Base-by-base conservation (phyloP, 139 green algal species). In the Pleodorina starrii region DNA sequence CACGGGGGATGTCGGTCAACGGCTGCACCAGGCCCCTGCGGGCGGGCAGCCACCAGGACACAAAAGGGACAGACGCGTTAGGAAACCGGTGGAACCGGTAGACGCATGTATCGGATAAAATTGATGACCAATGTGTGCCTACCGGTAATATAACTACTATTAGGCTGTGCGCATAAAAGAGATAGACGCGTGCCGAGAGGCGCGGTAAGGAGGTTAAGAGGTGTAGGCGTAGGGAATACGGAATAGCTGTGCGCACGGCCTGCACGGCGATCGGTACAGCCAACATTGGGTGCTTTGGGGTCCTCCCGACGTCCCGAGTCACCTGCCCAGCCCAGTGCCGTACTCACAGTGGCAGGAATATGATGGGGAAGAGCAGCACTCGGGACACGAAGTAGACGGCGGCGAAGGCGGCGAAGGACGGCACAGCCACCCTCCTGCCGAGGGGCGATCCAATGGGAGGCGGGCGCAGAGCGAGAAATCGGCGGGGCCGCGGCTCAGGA, bases 281-380 rank as follows among this genome's bases (percentile, higher is more conserved):
- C n/a, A n/a, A n/a, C n/a, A n/a, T n/a, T n/a, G n/a, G n/a, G n/a
- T n/a, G n/a, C n/a, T n/a, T n/a, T n/a, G n/a, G n/a, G n/a, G n/a
- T n/a, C 14, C 51, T 17, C 54, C 29, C 54, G 25, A 7, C 54
- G 21, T 66, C 9, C 54, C 17, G 51, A 21, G 2, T 66, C 29
- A 32, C 29, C 9, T 66, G 3, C 3, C 5, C 5, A 12, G 29
- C 2, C 21, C 5, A 66, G 7, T 21, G 54, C 54, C 54, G 40
- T 27, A 74, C 90, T 88, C 69, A 92, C 90, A 80, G 23, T 25
- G 85, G 85, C 19, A 91, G 27, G 40, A 91, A 68, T 1, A 91
- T 10, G 36, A 86, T 59, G 1, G 90, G 90, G 32, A 91, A 93
- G 44, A 93, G 12, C 68, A 91, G 36, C 54, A 90, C 84, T 11